Evolutionary conservation across 257 asterid genomes (phyloP), one percentile per base, ranked within the genome.

Genomic region (Scutellaria baicalensis): DNA sequence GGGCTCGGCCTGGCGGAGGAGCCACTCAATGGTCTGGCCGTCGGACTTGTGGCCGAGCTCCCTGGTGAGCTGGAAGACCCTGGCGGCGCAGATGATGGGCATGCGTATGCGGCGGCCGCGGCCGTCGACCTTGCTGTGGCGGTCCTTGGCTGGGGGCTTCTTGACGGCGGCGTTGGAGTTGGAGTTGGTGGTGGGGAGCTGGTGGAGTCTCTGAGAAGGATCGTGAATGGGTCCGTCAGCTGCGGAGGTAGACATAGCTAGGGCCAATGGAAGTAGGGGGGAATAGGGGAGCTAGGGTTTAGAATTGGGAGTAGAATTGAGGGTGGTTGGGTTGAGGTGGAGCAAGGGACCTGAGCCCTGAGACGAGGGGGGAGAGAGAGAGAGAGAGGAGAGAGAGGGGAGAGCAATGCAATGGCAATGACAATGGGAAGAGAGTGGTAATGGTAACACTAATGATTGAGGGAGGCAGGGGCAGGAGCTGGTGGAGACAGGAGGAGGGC

Each of bases 11-110:
- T 93, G 98, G 3, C 97, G 90, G 48, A 93, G 96, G 14, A 93
- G 93, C 98, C 97, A 93, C 82, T 93, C 98, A 1, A 93, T 93
- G 27, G 98, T 93, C 80, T 89, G 97, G 6, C 96, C 97, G 56
- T 93, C 98, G n/a, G 97, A 90, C 83, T 93, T 93, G 75, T 91
- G 97, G 17, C 97, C 99, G 0, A 93, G 84, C 79, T 93, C 98
- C 0, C 97, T 81, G 0, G 98, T 93, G 54, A 93, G 90, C 88
- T 93, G 98, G 66, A 93, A 93, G 35, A 93, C 98, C 68, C 98
- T 82, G 50, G 98, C 98, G 10, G 98, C 98, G 56, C 98, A 93
- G 49, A 93, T 88, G 66, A 93, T 93, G 3, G 98, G 98, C 98
- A 93, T 93, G 70, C 98, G 95, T 60, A 93, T 93, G 43, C 98